phyloP scores from a whole-genome alignment of 2,329 filamentous ascomycete species.

The Aspergillus ochraceus region DNA sequence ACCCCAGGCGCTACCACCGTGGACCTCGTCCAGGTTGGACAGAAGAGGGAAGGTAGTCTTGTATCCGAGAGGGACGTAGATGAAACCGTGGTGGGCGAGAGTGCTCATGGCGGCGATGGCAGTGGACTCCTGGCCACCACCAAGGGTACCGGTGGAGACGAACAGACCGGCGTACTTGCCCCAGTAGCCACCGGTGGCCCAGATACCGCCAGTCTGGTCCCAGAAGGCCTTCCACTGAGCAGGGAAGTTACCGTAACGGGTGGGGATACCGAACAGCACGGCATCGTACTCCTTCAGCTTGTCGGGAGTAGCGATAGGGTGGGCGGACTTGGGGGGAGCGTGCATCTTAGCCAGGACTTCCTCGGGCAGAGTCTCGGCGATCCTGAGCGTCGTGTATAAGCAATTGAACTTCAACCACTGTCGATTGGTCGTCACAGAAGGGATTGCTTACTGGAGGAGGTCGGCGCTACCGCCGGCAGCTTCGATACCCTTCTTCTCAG shows the following conservation, averaged over 20 bases:
- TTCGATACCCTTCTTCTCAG: slow-evolving; percentile 87
- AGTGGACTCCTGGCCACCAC: slow-evolving; percentile 93
- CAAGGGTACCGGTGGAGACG: slow-evolving; percentile 77
- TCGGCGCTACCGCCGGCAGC: slow-evolving; percentile 79
- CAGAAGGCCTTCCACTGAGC: slow-evolving; percentile 86
- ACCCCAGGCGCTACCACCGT: slow-evolving; percentile 88
- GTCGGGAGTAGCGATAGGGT: slow-evolving; percentile 63
- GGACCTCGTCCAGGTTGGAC: slow-evolving; percentile 72
- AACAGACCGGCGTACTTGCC: slow-evolving; percentile 93
- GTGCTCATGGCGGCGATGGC: slow-evolving; percentile 79
- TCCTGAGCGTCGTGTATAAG: slow-evolving; percentile 44
- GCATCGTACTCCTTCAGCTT: slow-evolving; percentile 76
- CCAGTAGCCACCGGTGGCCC: slow-evolving; percentile 72
- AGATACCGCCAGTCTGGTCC: slow-evolving; percentile 86
- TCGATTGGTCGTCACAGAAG: background rate
- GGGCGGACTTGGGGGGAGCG: slow-evolving; percentile 72
- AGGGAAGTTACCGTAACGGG: slow-evolving; percentile 95
- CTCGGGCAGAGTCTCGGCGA: slow-evolving; percentile 80
- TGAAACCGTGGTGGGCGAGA: slow-evolving; percentile 87
- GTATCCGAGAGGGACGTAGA: slow-evolving; percentile 95
- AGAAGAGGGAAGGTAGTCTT: slow-evolving; percentile 72
- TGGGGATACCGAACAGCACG: slow-evolving; percentile 92
- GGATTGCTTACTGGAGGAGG: slow-evolving; percentile 69
- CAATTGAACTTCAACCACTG: background rate
- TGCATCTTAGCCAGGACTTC: slow-evolving; percentile 90